Evolutionary conservation across 2,329 filamentous ascomycete genomes (phyloP), one percentile per base, ranked within the genome.

Genomic region (Penicillium sp.): DNA sequence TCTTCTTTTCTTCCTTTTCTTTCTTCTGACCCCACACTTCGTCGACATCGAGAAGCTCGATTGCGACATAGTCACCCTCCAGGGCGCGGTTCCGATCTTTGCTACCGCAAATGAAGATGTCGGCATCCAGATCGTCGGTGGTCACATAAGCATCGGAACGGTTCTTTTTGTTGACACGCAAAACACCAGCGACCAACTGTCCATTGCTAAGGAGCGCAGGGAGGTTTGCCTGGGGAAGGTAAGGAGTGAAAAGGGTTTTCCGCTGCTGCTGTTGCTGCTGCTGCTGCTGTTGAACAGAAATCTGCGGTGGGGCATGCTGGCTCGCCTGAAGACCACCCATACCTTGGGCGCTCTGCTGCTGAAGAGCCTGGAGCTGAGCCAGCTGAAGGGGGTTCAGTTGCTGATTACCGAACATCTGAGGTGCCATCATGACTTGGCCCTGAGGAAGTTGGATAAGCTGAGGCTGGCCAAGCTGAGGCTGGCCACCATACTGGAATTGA

Each of bases 1-100:
- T 99, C 86, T 99, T 99, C 85, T 99, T 99, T 76, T 99, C 94
- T 78, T 99, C 94, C 76, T 99, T 99, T 77, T 99, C 94, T 56
- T 92, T 91, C 83, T 99, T 99, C 81, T 99, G 94, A 25, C 89
- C 86, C 94, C 94, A 99, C 3, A 99, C 94, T 73, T 99, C 94
- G 73, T 97, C 94, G 8, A 99, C 94, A 70, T 99, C 93, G 51
- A 99, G 86, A 47, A 99, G 87, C 78, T 99, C 94, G 53, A 99
- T 87, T 33, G 94, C 94, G 58, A 99, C 94, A 55, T 96, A 84
- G 74, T 99, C 94, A 58, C 94, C 94, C 75, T 99, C 94, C 36
- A 99, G 84, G 55, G 94, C 94, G 76, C 94, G 90, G 76, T 99
- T 99, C 66, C 94, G 89, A 75, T 99, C 94, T 77, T 99, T 99